Evolutionary conservation across 2,329 filamentous ascomycete genomes (phyloP), one percentile per base, ranked within the genome.

Genomic region (Paecilomyces sp.): DNA sequence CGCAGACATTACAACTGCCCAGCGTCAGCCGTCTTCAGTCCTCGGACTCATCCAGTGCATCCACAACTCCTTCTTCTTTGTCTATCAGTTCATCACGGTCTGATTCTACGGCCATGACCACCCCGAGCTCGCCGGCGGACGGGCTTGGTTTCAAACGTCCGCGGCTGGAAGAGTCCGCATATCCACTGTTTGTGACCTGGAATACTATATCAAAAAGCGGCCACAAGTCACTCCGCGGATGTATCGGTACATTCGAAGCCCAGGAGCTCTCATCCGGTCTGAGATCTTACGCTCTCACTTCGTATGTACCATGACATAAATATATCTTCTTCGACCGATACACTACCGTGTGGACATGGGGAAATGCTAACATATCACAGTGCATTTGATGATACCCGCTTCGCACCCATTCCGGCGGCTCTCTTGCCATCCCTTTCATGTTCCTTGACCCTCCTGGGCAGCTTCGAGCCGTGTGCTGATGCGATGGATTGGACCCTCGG

Each of bases 101-200:
- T 6, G 70, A 64, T 34, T 74, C 74, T 34, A 75, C 75, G 9
- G 71, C 70, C 28, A 66, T 72, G 52, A 79, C 80, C 55, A 79
- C 79, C 5, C 76, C 79, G n/a, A 76, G 76, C 58, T 70, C 79
- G 60, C 71, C 67, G 67, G 72, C 65, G 68, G 53, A 67, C 66
- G 41, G 58, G 50, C 57, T 61, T 12, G 58, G 51, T 33, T 60
- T 56, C 22, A 60, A 61, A 28, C 70, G 61, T 68, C 68, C 64
- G 61, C 65, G 64, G 66, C 62, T 70, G 75, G 66, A 75, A 75
- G 67, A 70, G 12, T 67, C 66, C 60, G 81, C 84, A 51, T 85
- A 87, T 63, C 93, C 93, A 0, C 83, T 97, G 47, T 97, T 97
- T 73, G 90, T 99, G 54, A 96, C 92, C 7, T 97, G 93, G 92